phyloP scores from a whole-genome alignment of 345 rosid genomes.

The Linum tenue region DNA sequence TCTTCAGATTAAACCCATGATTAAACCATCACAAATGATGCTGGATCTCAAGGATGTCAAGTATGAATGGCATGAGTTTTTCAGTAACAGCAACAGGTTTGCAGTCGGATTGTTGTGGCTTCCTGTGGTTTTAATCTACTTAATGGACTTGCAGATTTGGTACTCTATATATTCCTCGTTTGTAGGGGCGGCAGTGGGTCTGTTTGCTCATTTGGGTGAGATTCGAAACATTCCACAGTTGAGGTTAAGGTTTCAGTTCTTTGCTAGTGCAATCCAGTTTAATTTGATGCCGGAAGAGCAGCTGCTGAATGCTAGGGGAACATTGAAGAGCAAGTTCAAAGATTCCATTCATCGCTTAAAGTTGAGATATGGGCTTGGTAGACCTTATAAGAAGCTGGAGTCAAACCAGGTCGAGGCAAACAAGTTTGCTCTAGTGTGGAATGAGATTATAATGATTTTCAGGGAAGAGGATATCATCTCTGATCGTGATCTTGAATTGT shows the following conservation, averaged over 20 bases:
- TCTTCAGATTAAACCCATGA: conserved; percentile 80
- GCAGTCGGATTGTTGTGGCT: conserved; percentile 73
- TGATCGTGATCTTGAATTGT: conserved; percentile 74
- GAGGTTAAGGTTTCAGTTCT: conserved; percentile 91
- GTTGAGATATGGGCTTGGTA: conserved; percentile 89
- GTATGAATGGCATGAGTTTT: conserved; percentile 69
- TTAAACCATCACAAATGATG: conserved; percentile 50
- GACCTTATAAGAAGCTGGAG: conserved; percentile 86
- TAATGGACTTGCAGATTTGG: conserved; percentile 97
- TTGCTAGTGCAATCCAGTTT: conserved; percentile 95
- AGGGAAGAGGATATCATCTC: conserved; percentile 97
- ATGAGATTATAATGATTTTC: conserved; percentile 71
- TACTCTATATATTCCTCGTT: conserved; percentile 81
- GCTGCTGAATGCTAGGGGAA: conserved; percentile 66
- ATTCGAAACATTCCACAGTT: conserved; percentile 78
- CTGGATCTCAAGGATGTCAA: conserved; percentile 30
- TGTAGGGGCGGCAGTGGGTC: conserved; percentile 77
- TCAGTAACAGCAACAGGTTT: conserved; percentile 49
- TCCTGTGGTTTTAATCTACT: conserved; percentile 71
- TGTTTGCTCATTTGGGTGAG: conserved; percentile 92
- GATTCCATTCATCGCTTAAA: conserved; percentile 81
- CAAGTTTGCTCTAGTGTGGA: conserved; percentile 92
- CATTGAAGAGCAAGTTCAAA: conserved; percentile 63
- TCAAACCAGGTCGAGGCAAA: conserved; percentile 90
- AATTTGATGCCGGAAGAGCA: conserved; percentile 97